Conservation (phyloP, 75 land plant species). For the Selaginella tamariscina region DNA sequence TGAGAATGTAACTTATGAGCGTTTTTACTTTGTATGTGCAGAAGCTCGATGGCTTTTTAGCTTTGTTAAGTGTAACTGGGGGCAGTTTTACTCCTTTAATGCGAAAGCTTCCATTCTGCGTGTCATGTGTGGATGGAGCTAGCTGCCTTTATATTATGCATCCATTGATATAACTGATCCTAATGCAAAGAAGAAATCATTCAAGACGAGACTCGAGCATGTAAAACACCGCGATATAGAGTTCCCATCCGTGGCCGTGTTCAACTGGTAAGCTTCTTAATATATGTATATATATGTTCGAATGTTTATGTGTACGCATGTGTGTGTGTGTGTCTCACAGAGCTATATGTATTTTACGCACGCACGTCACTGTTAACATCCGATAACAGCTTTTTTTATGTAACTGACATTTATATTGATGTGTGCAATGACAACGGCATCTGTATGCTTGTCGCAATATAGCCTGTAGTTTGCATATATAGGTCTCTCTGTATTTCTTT, state of each 20-base stretch:
- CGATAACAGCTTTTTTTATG: no score
- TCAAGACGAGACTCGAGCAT: slow-evolving; percentile 33
- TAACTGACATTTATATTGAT: no score
- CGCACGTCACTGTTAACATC: no score
- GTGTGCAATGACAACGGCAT: no score
- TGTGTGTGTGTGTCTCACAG: no score
- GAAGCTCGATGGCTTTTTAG: slow-evolving; percentile 92
- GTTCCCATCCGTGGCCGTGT: slow-evolving; percentile 92
- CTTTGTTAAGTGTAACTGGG: slow-evolving; percentile 69
- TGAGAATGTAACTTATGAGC: no score
- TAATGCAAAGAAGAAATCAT: slow-evolving; percentile 28
- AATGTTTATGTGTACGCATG: no score
- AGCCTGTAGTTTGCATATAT: no score
- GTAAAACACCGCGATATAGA: slow-evolving; percentile 40
- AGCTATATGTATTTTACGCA: no score
- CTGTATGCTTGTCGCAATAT: no score
- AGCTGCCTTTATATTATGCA: slow-evolving; percentile 69
- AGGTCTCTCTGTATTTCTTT: background rate
- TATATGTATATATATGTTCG: no score
- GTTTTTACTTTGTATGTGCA: slow-evolving; percentile 23
- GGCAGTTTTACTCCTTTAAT: slow-evolving; percentile 74
- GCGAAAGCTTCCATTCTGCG: slow-evolving; percentile 84
- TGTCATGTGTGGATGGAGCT: slow-evolving; percentile 80
- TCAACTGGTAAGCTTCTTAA: slow-evolving; percentile 57
- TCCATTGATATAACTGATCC: slow-evolving; percentile 57